phyloP scores from a whole-genome alignment of 2,329 filamentous ascomycete genomes.

The Fusarium tjaetaba region DNA sequence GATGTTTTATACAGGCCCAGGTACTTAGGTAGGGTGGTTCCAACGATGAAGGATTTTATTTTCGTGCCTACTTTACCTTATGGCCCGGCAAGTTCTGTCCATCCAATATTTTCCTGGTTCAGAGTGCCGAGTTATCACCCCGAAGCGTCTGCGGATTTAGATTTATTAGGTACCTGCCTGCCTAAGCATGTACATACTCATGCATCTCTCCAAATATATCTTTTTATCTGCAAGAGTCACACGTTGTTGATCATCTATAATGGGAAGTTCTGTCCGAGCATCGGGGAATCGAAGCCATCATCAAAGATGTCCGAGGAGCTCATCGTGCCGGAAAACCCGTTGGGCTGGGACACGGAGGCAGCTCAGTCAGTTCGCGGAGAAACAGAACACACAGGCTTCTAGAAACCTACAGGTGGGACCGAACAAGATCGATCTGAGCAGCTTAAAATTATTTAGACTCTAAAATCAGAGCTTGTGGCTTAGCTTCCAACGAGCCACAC shows the following conservation, averaged over 20 bases:
- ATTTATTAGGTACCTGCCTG: not conserved
- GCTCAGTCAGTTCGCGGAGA: conserved; percentile 6
- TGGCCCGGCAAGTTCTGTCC: not conserved
- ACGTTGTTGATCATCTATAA: not conserved
- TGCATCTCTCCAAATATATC: not conserved
- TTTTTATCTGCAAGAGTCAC: not conserved
- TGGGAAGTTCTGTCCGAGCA: conserved; percentile 11
- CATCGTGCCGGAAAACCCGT: conserved; percentile 20
- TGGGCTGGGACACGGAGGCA: conserved; percentile 2
- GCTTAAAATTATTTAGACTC: conserved; percentile 8
- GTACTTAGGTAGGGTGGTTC: not conserved
- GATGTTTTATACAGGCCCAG: not conserved
- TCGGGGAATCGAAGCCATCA: not conserved
- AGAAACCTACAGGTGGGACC: conserved; percentile 12
- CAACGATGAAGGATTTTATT: not conserved
- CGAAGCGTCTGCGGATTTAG: conserved; percentile 8
- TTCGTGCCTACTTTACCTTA: not conserved
- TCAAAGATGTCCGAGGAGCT: conserved; percentile 1
- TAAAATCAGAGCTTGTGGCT: conserved; percentile 29
- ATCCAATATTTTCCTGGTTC: not conserved
- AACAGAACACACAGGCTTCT: conserved; percentile 21
- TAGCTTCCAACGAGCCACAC: conserved; percentile 20
- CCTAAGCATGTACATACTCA: not conserved
- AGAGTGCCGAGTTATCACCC: conserved; percentile 2
- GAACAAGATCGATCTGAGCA: conserved; percentile 33